Conservation (phyloP, 2,329 filamentous ascomycete genomes). For the Gaeumannomyces tritici region DNA sequence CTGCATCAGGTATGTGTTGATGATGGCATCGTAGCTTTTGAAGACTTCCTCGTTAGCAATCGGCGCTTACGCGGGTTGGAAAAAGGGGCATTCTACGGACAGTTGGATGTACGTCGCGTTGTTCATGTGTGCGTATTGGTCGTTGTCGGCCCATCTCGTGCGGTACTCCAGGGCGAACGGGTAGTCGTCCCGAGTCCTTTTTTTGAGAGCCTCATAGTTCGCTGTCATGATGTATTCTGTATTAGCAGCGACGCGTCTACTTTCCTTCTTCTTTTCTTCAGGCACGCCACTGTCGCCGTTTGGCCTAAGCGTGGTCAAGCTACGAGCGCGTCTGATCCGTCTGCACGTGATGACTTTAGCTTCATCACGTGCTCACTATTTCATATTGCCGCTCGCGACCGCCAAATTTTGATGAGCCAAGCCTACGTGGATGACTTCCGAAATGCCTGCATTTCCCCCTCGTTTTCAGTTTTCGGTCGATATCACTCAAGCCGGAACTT, state of each 20-base stretch:
- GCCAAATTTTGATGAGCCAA: background rate
- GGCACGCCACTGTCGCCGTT: background rate
- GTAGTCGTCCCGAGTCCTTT: conserved; percentile 62
- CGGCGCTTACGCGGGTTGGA: background rate
- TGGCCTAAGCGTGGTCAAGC: background rate
- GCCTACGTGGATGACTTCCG: background rate
- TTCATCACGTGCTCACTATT: background rate
- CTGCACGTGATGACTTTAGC: background rate
- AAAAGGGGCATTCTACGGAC: conserved; percentile 19
- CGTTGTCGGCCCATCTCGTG: conserved; percentile 87
- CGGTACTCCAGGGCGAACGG: conserved; percentile 70
- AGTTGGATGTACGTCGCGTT: conserved; percentile 80
- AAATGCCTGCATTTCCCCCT: background rate
- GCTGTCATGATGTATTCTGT: conserved; percentile 17
- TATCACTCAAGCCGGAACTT: background rate
- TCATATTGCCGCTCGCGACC: conserved; percentile 1
- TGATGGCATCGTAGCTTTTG: conserved; percentile 73
- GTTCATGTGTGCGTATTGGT: conserved; percentile 93
- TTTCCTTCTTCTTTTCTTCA: background rate
- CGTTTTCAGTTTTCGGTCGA: background rate
- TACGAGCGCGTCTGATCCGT: background rate
- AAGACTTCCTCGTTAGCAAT: conserved; percentile 16
- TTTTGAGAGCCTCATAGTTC: conserved; percentile 38
- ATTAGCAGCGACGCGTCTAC: background rate
- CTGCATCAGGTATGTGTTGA: conserved; percentile 80